Base-by-base conservation (phyloP, 116 monocot genomes). In the Zostera marina region DNA sequence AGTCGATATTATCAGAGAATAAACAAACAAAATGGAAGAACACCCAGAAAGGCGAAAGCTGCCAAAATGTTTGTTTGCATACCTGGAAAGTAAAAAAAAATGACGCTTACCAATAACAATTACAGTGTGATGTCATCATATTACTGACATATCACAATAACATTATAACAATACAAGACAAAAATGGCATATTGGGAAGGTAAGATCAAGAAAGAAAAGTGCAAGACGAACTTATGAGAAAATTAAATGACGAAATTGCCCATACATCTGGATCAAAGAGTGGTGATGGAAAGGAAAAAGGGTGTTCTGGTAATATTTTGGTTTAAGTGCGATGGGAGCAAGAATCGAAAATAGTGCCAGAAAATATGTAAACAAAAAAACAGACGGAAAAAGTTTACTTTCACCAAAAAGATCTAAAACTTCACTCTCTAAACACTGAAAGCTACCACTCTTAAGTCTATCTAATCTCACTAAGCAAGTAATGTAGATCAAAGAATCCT, bases 211-310 rank as follows among this genome's bases (percentile, higher is more conserved):
- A 22, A 43, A 43, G 40, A 10, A 43, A 43, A 59, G 22, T 20
- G 56, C 12, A 56, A 56, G 39, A 56, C 2, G 2, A 26, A 11
- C 23, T 26, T 5, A 39, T 15, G 15, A 32, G 8, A 38, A 38
- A 39, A 56, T 38, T 13, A 39, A 56, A 56, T 56, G 56, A 9
- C 17, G 1, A 56, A 56, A 56, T 13, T n/a, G 16, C 56, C 56
- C 56, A 56, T n/a, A 9, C 15, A n/a, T 32, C 38, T 14, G 39
- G 56, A 1, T 0, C 0, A 15, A n/a, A 41, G 10, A 3, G 9
- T 17, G 56, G 16, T 32, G 32, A 32, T 32, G 56, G 54, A 23
- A 55, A 32, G 54, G 26, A 22, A 20, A 23, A 32, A 7, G n/a
- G 44, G 22, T 12, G 7, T 8, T 42, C 22, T 23, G 11, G 8